A percentile compares a stretch with the other conserved stretches of the same genome.
Conservation (phyloP, 2,329 filamentous ascomycete species). For the Paraphaeosphaeria minitans region DNA sequence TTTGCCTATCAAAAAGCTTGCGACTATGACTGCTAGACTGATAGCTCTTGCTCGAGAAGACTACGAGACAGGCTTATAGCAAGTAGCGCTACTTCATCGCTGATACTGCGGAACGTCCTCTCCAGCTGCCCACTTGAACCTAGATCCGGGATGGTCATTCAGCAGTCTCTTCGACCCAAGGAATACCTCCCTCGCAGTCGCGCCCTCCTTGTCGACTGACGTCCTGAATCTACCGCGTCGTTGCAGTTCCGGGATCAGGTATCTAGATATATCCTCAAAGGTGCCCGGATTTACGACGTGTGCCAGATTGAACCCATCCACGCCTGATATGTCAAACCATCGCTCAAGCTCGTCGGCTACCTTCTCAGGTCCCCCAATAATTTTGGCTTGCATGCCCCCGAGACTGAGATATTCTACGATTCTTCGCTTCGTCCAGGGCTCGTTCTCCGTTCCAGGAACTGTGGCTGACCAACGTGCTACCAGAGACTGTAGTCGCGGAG, state of each 20-base stretch:
- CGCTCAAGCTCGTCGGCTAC: slow-evolving; percentile 69
- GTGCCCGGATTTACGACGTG: slow-evolving; percentile 28
- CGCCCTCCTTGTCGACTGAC: slow-evolving; percentile 15
- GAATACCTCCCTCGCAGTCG: slow-evolving; percentile 15
- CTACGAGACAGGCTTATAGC: neutral
- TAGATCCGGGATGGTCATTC: slow-evolving; percentile 19
- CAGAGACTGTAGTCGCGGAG: slow-evolving; percentile 19
- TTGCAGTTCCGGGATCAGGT: slow-evolving; percentile 31
- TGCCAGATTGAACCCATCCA: slow-evolving; percentile 74
- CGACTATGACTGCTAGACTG: neutral
- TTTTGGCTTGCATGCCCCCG: slow-evolving; percentile 65
- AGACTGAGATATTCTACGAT: slow-evolving; percentile 69
- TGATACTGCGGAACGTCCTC: slow-evolving; percentile 10
- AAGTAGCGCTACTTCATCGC: neutral
- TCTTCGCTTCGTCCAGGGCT: slow-evolving; percentile 71
- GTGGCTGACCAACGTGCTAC: slow-evolving; percentile 21
- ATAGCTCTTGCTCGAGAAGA: neutral
- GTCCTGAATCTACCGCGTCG: slow-evolving; percentile 38
- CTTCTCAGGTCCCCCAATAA: slow-evolving; percentile 65
- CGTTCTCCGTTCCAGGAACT: slow-evolving; percentile 41
- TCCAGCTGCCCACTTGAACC: slow-evolving; percentile 14
- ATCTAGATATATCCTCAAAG: slow-evolving; percentile 30
- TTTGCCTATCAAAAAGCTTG: neutral
- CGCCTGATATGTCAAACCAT: slow-evolving; percentile 69
- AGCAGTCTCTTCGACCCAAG: slow-evolving; percentile 15